Evolutionary conservation across 257 asterid genomes (phyloP).

Genomic region (Solanum medicagineum): DNA sequence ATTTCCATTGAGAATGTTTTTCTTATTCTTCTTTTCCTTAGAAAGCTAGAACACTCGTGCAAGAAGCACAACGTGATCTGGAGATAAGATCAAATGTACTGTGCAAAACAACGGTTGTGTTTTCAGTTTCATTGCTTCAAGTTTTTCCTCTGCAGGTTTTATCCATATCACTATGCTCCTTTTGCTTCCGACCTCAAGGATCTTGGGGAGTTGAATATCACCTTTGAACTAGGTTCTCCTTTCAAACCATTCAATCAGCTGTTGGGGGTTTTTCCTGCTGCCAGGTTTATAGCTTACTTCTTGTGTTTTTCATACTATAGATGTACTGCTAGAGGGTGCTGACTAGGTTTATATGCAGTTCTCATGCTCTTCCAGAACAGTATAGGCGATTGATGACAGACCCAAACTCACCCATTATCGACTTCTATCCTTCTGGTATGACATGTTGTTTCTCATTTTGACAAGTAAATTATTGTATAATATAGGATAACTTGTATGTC

Average conservation of each 20-base stretch:
- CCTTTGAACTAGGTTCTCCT: constrained; percentile 79
- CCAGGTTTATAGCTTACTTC: constrained; percentile 49
- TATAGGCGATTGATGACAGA: constrained; percentile 88
- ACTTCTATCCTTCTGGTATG: constrained; percentile 89
- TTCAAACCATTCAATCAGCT: constrained; percentile 94
- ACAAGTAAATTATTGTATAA: background rate
- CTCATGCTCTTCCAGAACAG: constrained; percentile 86
- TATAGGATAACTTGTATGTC: background rate
- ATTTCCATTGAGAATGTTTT: background rate
- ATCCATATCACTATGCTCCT: constrained; percentile 96
- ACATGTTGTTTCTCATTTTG: background rate
- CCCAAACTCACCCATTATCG: constrained; percentile 82
- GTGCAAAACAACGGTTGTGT: background rate
- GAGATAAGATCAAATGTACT: background rate
- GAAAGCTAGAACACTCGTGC: background rate
- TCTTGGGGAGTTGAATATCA: constrained; percentile 57
- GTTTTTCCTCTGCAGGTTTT: constrained; percentile 54
- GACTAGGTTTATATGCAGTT: constrained; percentile 44
- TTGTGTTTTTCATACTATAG: background rate
- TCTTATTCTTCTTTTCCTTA: background rate
- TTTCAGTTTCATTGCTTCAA: constrained; percentile 5
- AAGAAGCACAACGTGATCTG: background rate
- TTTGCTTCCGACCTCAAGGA: constrained; percentile 93
- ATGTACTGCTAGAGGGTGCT: constrained; percentile 9
- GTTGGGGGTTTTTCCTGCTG: constrained; percentile 95